These are phyloP conservation scores for Fomes fomentarius DNA, from an alignment of 1,284 basidiomycete species.

Conservation along the genomic window DNA sequence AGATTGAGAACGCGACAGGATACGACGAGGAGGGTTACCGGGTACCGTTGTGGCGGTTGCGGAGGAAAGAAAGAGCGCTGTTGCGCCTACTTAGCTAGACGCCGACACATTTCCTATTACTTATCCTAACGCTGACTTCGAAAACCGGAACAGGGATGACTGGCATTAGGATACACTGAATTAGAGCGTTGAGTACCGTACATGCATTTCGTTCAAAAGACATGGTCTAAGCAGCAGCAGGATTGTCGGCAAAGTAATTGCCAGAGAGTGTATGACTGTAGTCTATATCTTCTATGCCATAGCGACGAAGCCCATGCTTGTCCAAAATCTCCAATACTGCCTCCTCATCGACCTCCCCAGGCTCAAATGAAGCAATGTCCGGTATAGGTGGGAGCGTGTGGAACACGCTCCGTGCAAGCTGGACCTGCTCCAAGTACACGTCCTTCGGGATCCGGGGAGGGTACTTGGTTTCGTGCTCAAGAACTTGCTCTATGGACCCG, in stretches of 20 bases:
- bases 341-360: conserved; percentile 41
- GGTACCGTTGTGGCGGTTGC: too few species aligned
- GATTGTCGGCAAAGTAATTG: conserved; percentile 69
- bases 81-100: too few species aligned
- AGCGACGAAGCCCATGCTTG: conserved; percentile 49
- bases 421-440: conserved; percentile 64
- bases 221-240: conserved; percentile 28
- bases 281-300: conserved; percentile 47
- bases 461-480: conserved; percentile 59
- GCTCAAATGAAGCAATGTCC: conserved; percentile 38
- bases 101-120: too few species aligned
- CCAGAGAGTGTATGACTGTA: conserved; percentile 50
- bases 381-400: conserved; percentile 64
- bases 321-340: conserved; percentile 49
- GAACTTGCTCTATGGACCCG: conserved; percentile 73
- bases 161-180: too few species aligned
- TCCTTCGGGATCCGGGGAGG: conserved; percentile 45
- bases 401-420: conserved; percentile 63
- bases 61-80: too few species aligned
- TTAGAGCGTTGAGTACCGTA: too few species aligned
- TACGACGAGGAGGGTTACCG: too few species aligned
- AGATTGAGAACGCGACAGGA: too few species aligned
- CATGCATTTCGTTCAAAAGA: too few species aligned
- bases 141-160: too few species aligned
- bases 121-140: too few species aligned